Conservation (phyloP, 768 basidiomycete species). For the Cystofilobasidium capitatum region DNA sequence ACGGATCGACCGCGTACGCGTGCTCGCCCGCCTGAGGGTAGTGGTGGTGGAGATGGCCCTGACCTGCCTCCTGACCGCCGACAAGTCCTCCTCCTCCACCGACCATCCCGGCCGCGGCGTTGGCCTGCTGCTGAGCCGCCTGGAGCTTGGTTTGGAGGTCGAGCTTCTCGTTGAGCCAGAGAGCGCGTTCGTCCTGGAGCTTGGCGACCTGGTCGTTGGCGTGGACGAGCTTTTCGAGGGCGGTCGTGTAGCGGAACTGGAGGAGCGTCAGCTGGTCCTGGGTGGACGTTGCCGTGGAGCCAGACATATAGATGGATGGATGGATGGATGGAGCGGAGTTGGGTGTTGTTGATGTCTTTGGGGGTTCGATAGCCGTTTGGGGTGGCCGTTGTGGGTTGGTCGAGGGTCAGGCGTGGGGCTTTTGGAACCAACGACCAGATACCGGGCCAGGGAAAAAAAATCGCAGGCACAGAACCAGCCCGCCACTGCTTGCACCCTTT, state of each 20-base stretch:
- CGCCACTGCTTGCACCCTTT: no score
- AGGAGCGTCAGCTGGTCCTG: slow-evolving; percentile 4
- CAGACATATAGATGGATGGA: neutral
- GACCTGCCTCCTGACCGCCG: neutral
- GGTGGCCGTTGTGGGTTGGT: no score
- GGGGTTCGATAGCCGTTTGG: no score
- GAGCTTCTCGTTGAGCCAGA: neutral
- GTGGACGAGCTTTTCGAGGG: slow-evolving; percentile 8
- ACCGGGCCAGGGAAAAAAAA: no score
- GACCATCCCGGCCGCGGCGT: no score
- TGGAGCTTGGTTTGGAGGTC: neutral
- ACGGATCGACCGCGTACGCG: neutral
- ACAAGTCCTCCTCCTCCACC: no score
- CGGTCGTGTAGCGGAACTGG: slow-evolving; percentile 3
- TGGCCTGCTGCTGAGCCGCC: neutral
- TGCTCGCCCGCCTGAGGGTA: neutral
- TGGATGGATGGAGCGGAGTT: neutral
- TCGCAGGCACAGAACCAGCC: no score
- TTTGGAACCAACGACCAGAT: no score
- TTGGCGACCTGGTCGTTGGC: slow-evolving; percentile 3
- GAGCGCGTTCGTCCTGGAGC: neutral
- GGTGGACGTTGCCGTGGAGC: neutral
- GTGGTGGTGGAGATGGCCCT: neutral
- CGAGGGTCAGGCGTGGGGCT: no score
- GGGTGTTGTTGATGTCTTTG: no score